phyloP scores from a whole-genome alignment of 1,284 basidiomycete species.

The Fistulinella staudtii region DNA sequence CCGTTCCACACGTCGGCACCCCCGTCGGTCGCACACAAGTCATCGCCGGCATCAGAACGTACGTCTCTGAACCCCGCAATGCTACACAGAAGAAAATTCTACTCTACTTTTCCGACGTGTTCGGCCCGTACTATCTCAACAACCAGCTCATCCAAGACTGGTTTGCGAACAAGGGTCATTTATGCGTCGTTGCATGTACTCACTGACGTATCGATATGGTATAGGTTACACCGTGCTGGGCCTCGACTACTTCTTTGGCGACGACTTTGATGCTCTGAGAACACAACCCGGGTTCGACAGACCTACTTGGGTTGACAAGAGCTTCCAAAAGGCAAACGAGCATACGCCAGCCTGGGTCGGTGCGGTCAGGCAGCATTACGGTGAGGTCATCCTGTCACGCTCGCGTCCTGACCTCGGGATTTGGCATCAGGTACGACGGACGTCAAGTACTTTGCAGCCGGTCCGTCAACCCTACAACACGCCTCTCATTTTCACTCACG shows the following conservation, averaged over 20 bases:
- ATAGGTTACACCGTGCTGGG: constrained; percentile 52
- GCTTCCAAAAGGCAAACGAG: constrained; percentile 34
- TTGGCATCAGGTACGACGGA: constrained; percentile 13
- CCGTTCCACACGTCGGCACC: constrained; percentile 47
- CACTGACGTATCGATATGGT: neutral
- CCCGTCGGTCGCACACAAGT: constrained; percentile 33
- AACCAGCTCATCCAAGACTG: constrained; percentile 52
- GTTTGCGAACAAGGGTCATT: constrained; percentile 45
- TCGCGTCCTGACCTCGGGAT: neutral
- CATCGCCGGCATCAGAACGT: constrained; percentile 49
- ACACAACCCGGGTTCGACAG: constrained; percentile 39
- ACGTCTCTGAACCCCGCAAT: constrained; percentile 42
- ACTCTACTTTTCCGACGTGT: constrained; percentile 51
- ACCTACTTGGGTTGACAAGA: constrained; percentile 38
- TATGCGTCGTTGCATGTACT: neutral
- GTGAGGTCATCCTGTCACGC: constrained; percentile 17
- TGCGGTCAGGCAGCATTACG: constrained; percentile 44
- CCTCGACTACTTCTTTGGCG: constrained; percentile 56
- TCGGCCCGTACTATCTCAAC: constrained; percentile 48
- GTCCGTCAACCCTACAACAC: constrained; percentile 22
- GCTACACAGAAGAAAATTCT: constrained; percentile 39
- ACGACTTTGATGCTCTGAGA: constrained; percentile 38
- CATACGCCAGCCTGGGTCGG: constrained; percentile 47
- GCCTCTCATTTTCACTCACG: neutral
- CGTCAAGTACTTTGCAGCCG: constrained; percentile 38